Evolutionary conservation across 2,329 filamentous ascomycete species (phyloP), one percentile per base, ranked within the genome.

Genomic region (Botrytis cinerea): DNA sequence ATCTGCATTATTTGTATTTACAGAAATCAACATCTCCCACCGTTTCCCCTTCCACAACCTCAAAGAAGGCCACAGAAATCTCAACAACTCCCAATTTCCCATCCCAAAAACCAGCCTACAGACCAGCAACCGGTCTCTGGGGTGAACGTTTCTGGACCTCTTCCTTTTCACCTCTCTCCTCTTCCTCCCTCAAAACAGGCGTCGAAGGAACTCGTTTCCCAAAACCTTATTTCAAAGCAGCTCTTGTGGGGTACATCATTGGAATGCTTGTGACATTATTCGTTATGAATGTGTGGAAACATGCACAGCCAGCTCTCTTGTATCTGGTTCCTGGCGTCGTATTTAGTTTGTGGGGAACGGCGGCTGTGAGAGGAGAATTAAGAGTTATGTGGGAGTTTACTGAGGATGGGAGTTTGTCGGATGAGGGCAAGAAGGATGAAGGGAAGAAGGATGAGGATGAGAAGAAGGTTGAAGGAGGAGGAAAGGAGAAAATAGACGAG

Each of bases 301-400:
- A 93, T 75, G 93, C 93, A 4, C 95, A 99, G 80, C 95, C 95
- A 0, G 95, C 96, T 12, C 86, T 99, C 46, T 84, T 99, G 22
- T 98, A 98, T 80, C 89, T 99, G 10, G 96, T 98, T 0, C 95
- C 95, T 0, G 91, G 93, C 0, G 93, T 98, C 0, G 84, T 98
- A 8, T 85, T 88, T 1, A 88, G 91, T 1, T 80, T 96, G 1
- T 97, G 93, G 92, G 82, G 90, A 5, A 96, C 92, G 2, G 95
- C 92, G 0, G 77, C 90, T 7, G 80, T 87, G 28, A 88, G 90
- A 18, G 92, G 94, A 2, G 94, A 98, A 79, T 76, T 95, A 2
- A 22, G 6, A 35, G 32, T 61, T 40, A 91, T 98, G 88, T 97
- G 93, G 92, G 85, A 85, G 4, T 98, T 95, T 80, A 94, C 90